Conservation (phyloP, 2,329 filamentous ascomycete species). For the Colletotrichum coccodes region DNA sequence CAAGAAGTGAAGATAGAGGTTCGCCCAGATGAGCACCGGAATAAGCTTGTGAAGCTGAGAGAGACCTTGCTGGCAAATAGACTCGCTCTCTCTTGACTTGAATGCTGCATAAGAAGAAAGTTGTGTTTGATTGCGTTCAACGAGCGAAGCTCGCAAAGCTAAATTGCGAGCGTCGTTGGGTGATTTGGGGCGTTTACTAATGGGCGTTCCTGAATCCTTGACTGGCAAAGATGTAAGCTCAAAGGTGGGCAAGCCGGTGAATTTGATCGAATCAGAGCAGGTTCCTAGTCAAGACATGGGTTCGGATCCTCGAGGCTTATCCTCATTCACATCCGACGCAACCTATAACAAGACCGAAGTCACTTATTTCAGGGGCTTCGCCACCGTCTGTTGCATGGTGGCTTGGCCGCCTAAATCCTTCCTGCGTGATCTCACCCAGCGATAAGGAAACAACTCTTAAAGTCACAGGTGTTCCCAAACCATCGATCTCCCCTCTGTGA, state of each 20-base stretch:
- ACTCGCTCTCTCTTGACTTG: accelerated
- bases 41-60: constrained; percentile 41
- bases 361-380: background rate
- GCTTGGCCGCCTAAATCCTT: background rate
- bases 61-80: constrained; percentile 38
- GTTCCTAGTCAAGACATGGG: background rate
- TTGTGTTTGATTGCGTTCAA: background rate
- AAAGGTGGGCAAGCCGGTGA: background rate
- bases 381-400: background rate
- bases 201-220: too few species aligned
- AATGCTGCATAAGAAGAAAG: too few species aligned
- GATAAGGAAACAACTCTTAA: background rate
- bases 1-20: constrained; percentile 44
- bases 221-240: background rate
- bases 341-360: background rate
- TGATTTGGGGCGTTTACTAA: too few species aligned
- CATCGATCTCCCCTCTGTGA: background rate
- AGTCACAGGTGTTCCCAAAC: background rate
- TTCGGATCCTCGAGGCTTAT: background rate
- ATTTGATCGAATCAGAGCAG: background rate
- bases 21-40: constrained; percentile 47
- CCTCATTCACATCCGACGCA: background rate
- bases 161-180: too few species aligned
- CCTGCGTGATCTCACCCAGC: background rate
- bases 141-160: background rate